Conservation (phyloP, 2,329 filamentous ascomycete species). For the Cytospora piceae region DNA sequence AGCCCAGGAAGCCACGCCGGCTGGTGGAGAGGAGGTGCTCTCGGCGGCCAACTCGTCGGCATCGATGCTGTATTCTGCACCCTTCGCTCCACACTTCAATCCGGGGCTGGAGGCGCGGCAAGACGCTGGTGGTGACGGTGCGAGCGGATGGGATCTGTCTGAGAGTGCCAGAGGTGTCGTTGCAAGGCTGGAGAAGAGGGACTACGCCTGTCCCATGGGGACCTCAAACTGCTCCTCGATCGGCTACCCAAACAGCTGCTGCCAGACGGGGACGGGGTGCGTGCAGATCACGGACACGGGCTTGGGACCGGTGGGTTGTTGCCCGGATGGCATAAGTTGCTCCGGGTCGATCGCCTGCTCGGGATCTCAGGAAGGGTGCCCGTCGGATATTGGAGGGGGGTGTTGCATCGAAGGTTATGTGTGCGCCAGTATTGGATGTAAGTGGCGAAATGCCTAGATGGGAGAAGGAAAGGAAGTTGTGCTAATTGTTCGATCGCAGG, state of each 20-base stretch:
- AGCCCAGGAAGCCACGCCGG: constrained; percentile 23
- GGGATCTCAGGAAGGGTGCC: constrained; percentile 65
- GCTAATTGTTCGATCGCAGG: constrained; percentile 35
- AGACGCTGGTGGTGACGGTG: background rate
- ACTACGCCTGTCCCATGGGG: constrained; percentile 67
- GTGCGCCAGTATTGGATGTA: constrained; percentile 73
- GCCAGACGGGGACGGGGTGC: constrained; percentile 67
- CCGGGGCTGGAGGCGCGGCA: constrained; percentile 22
- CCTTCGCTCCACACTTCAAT: constrained; percentile 54
- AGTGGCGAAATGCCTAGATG: constrained; percentile 40
- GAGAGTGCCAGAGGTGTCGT: constrained; percentile 52
- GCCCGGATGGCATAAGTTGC: constrained; percentile 67
- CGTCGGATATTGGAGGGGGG: constrained; percentile 68
- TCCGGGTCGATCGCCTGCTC: constrained; percentile 67
- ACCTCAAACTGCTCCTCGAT: constrained; percentile 68
- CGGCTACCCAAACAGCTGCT: constrained; percentile 73
- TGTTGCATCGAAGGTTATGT: constrained; percentile 75
- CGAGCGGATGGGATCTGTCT: constrained; percentile 39
- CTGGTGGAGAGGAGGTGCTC: constrained; percentile 35
- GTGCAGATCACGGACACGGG: constrained; percentile 64
- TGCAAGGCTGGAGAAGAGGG: constrained; percentile 56
- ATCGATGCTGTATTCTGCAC: constrained; percentile 48
- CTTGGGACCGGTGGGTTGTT: constrained; percentile 74
- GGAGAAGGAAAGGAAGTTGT: background rate
- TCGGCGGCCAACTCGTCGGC: constrained; percentile 41